Evolutionary conservation across 2,329 filamentous ascomycete genomes (phyloP).

Genomic region (Hyphodiscus sp.): DNA sequence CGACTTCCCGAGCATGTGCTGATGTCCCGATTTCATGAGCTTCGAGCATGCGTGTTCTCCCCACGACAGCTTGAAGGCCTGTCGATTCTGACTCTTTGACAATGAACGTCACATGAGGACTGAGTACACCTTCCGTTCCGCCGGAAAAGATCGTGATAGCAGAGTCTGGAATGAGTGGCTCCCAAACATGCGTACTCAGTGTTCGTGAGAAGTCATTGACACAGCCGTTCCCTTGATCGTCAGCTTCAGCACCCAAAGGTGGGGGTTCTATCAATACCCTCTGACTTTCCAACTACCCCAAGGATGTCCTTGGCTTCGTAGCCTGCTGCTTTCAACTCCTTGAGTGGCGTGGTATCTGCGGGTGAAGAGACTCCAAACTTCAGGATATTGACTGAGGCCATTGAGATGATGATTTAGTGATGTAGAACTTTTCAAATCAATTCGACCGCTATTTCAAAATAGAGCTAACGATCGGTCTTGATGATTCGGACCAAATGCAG

Average conservation of each 20-base stretch:
- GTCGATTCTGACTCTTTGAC: constrained; percentile 14
- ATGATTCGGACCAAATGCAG: too few relatives aligned
- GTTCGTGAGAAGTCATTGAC: constrained; percentile 32
- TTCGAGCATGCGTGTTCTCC: constrained; percentile 24
- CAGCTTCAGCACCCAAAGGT: not conserved
- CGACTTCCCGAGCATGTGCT: constrained; percentile 24
- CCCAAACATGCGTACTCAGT: constrained; percentile 28
- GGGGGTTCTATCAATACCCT: constrained; percentile 16
- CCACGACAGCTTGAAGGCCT: constrained; percentile 24
- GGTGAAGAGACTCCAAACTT: constrained; percentile 30
- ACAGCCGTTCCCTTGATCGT: constrained; percentile 29
- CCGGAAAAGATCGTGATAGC: constrained; percentile 31
- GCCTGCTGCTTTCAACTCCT: constrained; percentile 24
- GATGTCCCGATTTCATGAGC: constrained; percentile 28
- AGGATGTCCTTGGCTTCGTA: constrained; percentile 26
- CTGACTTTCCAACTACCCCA: constrained; percentile 29
- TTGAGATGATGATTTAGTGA: constrained; percentile 2
- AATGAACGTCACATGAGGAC: constrained; percentile 30
- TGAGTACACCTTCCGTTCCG: constrained; percentile 30
- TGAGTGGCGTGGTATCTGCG: constrained; percentile 26
- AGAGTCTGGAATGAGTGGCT: constrained; percentile 25
- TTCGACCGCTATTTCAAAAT: too few relatives aligned
- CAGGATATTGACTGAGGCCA: constrained; percentile 27
- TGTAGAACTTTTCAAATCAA: too few relatives aligned
- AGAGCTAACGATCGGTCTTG: too few relatives aligned